Base-by-base conservation (phyloP, 2,329 filamentous ascomycete genomes). In the Claviceps sp. region DNA sequence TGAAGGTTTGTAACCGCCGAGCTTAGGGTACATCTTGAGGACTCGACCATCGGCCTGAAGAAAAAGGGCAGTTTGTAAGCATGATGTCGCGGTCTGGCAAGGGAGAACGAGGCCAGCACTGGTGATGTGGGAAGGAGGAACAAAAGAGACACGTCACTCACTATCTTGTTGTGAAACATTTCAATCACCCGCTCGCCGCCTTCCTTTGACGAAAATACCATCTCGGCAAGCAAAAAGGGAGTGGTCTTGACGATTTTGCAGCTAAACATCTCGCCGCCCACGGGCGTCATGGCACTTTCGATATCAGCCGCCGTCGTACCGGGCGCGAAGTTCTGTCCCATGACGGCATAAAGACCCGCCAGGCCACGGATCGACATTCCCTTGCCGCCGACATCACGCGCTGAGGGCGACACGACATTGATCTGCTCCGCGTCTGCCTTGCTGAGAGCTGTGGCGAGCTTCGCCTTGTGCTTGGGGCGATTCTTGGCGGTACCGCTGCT, bases 221-320 rank as follows among this genome's bases (percentile, higher is more conserved):
- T 80, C 68, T 93, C 87, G 22, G 84, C 85, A 61, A 89, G 82
- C 50, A 93, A 80, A 4, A 84, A 82, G 0, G 88, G 87, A 30
- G 71, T 70, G 4, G 81, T 75, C 62, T 84, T 81, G 52, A 89
- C 68, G 41, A 93, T 70, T 39, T 74, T 77, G 69, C 87, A 91
- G 60, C 77, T 80, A 24, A 77, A 62, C 60, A 89, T 76, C 55
- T 82, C 73, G 34, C 84, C 85, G 41, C 84, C 85, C n/a, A 87
- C 71, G 0, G 81, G 81, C n/a, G 76, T 78, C 80, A 93, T 82
- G 52, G 87, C 87, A 59, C 83, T 86, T 71, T 89, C 85, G 54
- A 93, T 88, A 62, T 93, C 87, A 34, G 84, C 85, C 1, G 84
- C 84, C 6, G 87, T 89, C 0, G 87, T 93, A 40, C 87, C 87